Conservation (phyloP, 129 eudicot genomes). For the Flaveria brownii region DNA sequence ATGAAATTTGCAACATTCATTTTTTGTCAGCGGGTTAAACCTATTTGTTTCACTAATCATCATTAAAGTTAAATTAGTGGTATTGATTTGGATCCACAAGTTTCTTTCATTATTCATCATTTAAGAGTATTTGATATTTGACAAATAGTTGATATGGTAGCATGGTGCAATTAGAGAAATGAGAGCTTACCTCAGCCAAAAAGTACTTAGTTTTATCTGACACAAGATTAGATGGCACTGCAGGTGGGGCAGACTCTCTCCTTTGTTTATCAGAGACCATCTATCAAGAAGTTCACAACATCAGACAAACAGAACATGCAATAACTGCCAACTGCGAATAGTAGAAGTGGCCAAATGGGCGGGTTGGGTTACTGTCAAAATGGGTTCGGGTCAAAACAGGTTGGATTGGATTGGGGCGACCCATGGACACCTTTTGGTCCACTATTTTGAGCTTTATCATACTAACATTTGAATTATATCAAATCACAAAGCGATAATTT, state of each 20-base stretch:
- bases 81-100: conserved; percentile 11
- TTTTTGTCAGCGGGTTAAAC: neutral
- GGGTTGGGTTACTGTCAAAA: neutral
- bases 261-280: conserved; percentile 98
- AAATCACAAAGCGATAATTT: neutral
- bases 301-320: conserved; percentile 6
- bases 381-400: neutral
- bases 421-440: conserved; percentile 6
- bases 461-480: neutral
- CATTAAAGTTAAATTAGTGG: neutral
- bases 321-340: neutral
- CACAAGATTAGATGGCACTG: conserved; percentile 54
- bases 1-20: neutral
- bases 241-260: conserved; percentile 97
- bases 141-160: neutral
- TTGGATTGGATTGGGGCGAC: neutral
- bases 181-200: conserved; percentile 72
- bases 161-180: conserved; percentile 21
- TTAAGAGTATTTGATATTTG: conserved; percentile 4
- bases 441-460: neutral
- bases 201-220: conserved; percentile 83
- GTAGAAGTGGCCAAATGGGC: conserved; percentile 8
- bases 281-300: conserved; percentile 41
- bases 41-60: neutral
- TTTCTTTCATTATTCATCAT: neutral